These are phyloP conservation scores for Rasamsonia emersonii DNA, from an alignment of 2,329 filamentous ascomycete species.

Conservation along the genomic window DNA sequence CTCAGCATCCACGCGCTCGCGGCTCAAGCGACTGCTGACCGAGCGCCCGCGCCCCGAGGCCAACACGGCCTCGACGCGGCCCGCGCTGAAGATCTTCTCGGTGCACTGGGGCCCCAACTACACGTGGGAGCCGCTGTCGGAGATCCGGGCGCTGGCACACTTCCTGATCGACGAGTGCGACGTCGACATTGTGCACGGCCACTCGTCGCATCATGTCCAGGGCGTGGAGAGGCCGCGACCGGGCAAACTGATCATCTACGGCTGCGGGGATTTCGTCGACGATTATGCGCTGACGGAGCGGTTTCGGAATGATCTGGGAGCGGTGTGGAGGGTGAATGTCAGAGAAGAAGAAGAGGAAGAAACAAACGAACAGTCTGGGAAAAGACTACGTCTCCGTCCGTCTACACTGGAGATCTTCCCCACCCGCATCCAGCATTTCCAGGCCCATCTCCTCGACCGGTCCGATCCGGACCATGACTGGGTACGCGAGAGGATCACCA, in stretches of 20 bases:
- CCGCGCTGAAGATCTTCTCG: slow-evolving; percentile 29
- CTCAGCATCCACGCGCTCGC: slow-evolving; percentile 12
- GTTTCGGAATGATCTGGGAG: slow-evolving; percentile 33
- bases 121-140: slow-evolving; percentile 22
- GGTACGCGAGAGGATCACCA: slow-evolving; percentile 19
- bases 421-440: slow-evolving; percentile 25
- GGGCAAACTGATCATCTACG: slow-evolving; percentile 30
- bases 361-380: background rate
- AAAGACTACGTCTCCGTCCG: slow-evolving; percentile 11
- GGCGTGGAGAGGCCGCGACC: slow-evolving; percentile 29
- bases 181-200: slow-evolving; percentile 34
- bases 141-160: slow-evolving; percentile 27
- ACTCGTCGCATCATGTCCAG: slow-evolving; percentile 35
- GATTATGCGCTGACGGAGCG: slow-evolving; percentile 28
- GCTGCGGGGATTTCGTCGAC: slow-evolving; percentile 37
- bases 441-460: slow-evolving; percentile 20
- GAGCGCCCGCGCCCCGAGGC: background rate
- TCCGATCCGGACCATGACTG: slow-evolving; percentile 25
- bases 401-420: slow-evolving; percentile 28
- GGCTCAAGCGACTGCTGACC: slow-evolving; percentile 16
- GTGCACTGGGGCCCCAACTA: slow-evolving; percentile 37
- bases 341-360: slow-evolving; percentile 7
- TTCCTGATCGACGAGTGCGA: slow-evolving; percentile 34
- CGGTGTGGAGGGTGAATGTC: slow-evolving; percentile 29
- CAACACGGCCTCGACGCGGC: background rate